Base-by-base conservation (phyloP, 2,329 filamentous ascomycete species). In the Scopulariopsis brevicaulis region DNA sequence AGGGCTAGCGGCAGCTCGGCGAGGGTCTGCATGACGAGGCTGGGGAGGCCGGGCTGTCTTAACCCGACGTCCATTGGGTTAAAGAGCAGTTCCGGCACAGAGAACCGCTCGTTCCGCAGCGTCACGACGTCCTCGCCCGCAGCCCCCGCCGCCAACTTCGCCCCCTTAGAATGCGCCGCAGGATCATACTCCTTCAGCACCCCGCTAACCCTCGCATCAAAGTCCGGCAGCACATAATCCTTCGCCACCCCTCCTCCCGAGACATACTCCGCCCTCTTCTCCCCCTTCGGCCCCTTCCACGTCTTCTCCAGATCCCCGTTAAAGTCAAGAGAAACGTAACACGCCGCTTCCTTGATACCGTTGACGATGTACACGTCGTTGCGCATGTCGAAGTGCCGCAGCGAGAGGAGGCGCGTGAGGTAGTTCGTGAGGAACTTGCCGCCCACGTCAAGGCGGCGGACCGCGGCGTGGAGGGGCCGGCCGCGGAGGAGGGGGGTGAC, bases 351-450 rank as follows among this genome's bases (percentile, higher is more conserved):
- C 68, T 99, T 99, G 71, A 97, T 92, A 70, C 96, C 89, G 66
- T 96, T 96, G 68, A 96, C 90, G 55, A 97, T 86, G 69, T 95
- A 86, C 1, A 89, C 87, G 65, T 99, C 94, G 69, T 96, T 92
- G 61, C 94, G 85, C 84, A 99, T 92, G 69, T 96, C 93, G 71
- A 95, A 96, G 67, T 96, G 91, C 7, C 94, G 86, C 15, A 95
- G 79, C 1, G 92, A 96, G 20, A 97, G 84, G 18, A 96, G 79
- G 59, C 94, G 89, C 54, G 94, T 93, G 37, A 99, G 78, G 68
- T 96, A 88, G 69, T 97, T 97, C 24, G 93, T 96, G 61, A 99
- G 75, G 56, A 96, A 82, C 71, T 96, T 97, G 59, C 94, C 94
- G 51, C 94, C 94, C 7, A 97, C 81, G 58, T 96, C 91, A 53